Evolutionary conservation across 495 filamentous ascomycete genomes (phyloP).

Genomic region (Podospora appendiculata): DNA sequence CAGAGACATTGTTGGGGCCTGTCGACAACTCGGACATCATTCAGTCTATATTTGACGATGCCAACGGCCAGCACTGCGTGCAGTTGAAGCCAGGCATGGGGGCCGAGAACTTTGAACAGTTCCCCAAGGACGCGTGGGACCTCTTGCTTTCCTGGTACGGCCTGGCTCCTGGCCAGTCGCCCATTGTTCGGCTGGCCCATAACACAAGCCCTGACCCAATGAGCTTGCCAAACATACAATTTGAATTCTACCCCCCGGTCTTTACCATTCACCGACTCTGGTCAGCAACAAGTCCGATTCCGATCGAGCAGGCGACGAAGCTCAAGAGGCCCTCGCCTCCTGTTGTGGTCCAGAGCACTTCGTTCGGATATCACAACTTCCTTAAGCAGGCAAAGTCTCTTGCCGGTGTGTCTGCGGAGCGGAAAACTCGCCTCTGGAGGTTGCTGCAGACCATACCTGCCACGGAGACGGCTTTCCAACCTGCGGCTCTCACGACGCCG

Average conservation of each 20-base stretch:
- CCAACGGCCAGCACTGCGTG: conserved; percentile 52
- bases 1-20: conserved; percentile 63
- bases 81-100: conserved; percentile 68
- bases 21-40: conserved; percentile 80
- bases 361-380: conserved; percentile 61
- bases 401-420: conserved; percentile 53
- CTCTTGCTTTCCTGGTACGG: conserved; percentile 77
- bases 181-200: conserved; percentile 70
- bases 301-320: conserved; percentile 52
- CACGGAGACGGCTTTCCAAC: conserved; percentile 13
- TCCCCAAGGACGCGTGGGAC: conserved; percentile 76
- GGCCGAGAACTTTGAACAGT: conserved; percentile 63
- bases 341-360: conserved; percentile 60
- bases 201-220: conserved; percentile 56
- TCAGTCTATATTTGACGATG: conserved; percentile 37
- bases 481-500: conserved; percentile 22
- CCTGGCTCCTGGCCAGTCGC: conserved; percentile 56
- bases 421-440: conserved; percentile 75
- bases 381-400: conserved; percentile 62
- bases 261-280: conserved; percentile 79
- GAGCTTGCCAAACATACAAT: conserved; percentile 58
- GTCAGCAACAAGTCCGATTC: conserved; percentile 41
- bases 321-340: conserved; percentile 48
- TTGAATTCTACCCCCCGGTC: conserved; percentile 77
- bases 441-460: conserved; percentile 44